phyloP scores from a whole-genome alignment of 768 basidiomycete genomes.

The Calocybe gangraenosa region DNA sequence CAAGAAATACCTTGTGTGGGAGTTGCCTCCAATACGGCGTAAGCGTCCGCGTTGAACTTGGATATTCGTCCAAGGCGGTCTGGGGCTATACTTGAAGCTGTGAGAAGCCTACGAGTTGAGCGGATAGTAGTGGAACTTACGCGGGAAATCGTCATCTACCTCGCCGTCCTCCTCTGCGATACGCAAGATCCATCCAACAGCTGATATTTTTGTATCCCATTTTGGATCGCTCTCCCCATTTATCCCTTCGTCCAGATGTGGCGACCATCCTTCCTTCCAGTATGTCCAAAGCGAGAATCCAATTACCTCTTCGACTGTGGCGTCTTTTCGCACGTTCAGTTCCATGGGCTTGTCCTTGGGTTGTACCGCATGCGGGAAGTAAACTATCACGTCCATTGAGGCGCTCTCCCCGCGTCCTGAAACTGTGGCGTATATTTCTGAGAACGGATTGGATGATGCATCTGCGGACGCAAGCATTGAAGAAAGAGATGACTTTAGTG shows the following conservation, averaged over 20 bases:
- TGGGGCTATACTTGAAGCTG: conserved; percentile 55
- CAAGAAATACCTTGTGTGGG: conserved; percentile 55
- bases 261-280: conserved; percentile 84
- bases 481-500: conserved; percentile 62
- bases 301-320: conserved; percentile 92
- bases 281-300: conserved; percentile 91
- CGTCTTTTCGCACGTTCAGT: conserved; percentile 79
- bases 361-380: conserved; percentile 75
- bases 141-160: conserved; percentile 97
- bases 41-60: conserved; percentile 88
- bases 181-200: conserved; percentile 87
- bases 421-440: conserved; percentile 81
- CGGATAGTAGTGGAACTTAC: conserved; percentile 42
- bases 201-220: conserved; percentile 55
- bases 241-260: conserved; percentile 67
- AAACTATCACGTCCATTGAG: conserved; percentile 65
- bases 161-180: conserved; percentile 98
- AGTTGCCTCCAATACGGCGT: conserved; percentile 80
- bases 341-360: conserved; percentile 62
- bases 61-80: conserved; percentile 81
- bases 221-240: conserved; percentile 59
- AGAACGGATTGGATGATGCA: conserved; percentile 77
- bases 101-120: not conserved
- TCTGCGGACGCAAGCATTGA: conserved; percentile 69
- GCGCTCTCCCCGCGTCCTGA: conserved; percentile 70